phyloP scores from a whole-genome alignment of 768 basidiomycete species.

The Pisolithus sp. region DNA sequence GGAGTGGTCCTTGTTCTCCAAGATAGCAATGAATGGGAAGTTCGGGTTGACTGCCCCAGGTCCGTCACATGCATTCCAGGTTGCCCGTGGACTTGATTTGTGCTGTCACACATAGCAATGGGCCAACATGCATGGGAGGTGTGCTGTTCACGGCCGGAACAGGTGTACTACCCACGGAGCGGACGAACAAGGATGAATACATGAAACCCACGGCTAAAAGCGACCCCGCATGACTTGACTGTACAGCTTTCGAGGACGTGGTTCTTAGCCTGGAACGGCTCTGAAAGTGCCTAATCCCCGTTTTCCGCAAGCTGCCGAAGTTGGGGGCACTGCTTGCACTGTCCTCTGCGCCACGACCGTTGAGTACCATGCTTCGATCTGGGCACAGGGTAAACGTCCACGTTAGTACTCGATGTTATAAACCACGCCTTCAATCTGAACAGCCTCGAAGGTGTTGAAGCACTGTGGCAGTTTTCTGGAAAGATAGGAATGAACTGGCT shows the following conservation, averaged over 20 bases:
- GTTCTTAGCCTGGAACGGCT: slow-evolving; percentile 47
- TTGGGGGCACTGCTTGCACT: slow-evolving; percentile 32
- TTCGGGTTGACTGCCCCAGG: slow-evolving; percentile 16
- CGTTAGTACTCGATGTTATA: slow-evolving; percentile 13
- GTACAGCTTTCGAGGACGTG: slow-evolving; percentile 31
- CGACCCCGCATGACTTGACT: slow-evolving; percentile 66
- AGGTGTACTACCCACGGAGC: slow-evolving; percentile 30
- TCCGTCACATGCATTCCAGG: slow-evolving; percentile 21
- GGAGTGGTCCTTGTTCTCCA: too few relatives aligned
- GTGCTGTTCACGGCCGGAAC: slow-evolving; percentile 26
- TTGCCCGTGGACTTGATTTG: slow-evolving; percentile 44
- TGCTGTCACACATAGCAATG: neutral
- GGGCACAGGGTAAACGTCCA: slow-evolving; percentile 14
- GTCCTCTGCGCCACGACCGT: slow-evolving; percentile 9
- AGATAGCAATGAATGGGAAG: neutral
- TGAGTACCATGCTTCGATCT: slow-evolving; percentile 35
- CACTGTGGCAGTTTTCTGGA: neutral
- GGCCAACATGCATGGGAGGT: neutral
- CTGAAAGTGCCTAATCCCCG: slow-evolving; percentile 50
- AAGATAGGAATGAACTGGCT: too few relatives aligned
- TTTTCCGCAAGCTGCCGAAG: slow-evolving; percentile 11
- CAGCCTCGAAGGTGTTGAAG: too few relatives aligned
- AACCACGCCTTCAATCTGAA: too few relatives aligned
- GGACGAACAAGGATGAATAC: slow-evolving; percentile 62
- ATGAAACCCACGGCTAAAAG: slow-evolving; percentile 81